Evolutionary conservation across 495 filamentous ascomycete genomes (phyloP), one percentile per base, ranked within the genome.

Genomic region (Aspergillus sclerotiicarbonarius): DNA sequence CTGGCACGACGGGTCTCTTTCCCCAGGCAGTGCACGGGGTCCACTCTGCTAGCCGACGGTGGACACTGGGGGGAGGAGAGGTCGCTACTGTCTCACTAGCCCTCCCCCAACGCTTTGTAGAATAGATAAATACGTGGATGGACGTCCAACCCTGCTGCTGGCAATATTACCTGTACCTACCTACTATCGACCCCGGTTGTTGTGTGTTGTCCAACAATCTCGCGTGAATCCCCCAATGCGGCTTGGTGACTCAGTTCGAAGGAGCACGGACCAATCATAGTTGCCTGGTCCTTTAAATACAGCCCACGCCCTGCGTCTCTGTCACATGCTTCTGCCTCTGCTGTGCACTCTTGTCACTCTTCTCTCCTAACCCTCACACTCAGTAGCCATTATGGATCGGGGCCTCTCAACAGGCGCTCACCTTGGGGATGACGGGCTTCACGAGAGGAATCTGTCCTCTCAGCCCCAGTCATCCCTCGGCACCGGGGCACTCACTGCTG

Each of bases 381-480:
- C 37, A 52, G 51, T 59, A 61, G 56, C 60, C 64, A 74, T 66
- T 60, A 79, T 78, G 74, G 70, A 75, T 67, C 65, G 69, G 62
- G 71, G 71, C 69, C 68, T 68, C 66, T 73, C 72, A 74, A 77
- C 75, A 72, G 73, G 74, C 65, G 62, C 74, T 62, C 71, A 67
- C 65, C 69, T 70, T 53, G 50, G 56, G 18, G 62, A 61, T 60
- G 67, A 71, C 58, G 76, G 76, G 37, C 71, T 82, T 39, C 73
- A 79, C 44, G 79, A 81, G 68, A 73, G 79, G 64, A 67, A 70
- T 67, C 55, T 67, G 29, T n/a, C 57, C 46, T 66, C 67, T 47
- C 70, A 64, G 64, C 51, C 71, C 47, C 61, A 71, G 57, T 68
- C 72, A 67, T 71, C 62, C 59, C 68, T 71, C 61, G 65, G 61